Conservation (phyloP, 129 eudicot genomes). For the Mikania micrantha region DNA sequence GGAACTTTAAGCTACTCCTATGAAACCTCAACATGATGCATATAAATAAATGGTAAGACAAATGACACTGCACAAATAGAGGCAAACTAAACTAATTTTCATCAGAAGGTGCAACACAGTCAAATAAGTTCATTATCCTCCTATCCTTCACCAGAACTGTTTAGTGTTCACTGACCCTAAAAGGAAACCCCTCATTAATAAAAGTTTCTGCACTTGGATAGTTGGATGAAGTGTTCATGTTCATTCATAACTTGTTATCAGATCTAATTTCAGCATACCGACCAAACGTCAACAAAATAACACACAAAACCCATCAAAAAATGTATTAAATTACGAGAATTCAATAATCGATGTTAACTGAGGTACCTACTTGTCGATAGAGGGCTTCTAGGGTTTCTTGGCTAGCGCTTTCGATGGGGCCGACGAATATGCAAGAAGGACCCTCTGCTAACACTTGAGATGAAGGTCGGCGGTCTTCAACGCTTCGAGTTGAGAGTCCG, state of each 20-base stretch:
- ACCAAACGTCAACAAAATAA: not conserved
- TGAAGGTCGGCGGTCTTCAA: conserved; percentile 10
- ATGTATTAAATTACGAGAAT: not conserved
- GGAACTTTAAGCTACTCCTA: not conserved
- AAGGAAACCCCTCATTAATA: not conserved
- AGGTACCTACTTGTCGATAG: conserved; percentile 59
- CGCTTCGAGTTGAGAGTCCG: conserved; percentile 30
- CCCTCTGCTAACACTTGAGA: conserved; percentile 36
- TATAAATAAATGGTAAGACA: not conserved
- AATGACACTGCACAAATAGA: not conserved
- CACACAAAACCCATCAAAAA: not conserved
- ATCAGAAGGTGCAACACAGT: not conserved
- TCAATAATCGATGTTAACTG: not conserved
- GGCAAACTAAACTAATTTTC: not conserved
- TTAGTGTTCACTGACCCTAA: not conserved
- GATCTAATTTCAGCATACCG: not conserved
- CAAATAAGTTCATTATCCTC: not conserved
- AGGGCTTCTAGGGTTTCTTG: conserved; percentile 95
- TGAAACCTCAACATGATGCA: conserved; percentile 6
- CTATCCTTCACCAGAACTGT: not conserved
- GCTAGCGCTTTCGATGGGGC: conserved; percentile 71
- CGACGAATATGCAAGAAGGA: conserved; percentile 87
- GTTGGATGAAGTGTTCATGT: not conserved
- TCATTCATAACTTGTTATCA: too few species aligned
- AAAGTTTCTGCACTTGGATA: not conserved